Evolutionary conservation across 352 stramenopile genomes (phyloP), one percentile per base, ranked within the genome.

Genomic region (Phytophthora pseudosyringae): DNA sequence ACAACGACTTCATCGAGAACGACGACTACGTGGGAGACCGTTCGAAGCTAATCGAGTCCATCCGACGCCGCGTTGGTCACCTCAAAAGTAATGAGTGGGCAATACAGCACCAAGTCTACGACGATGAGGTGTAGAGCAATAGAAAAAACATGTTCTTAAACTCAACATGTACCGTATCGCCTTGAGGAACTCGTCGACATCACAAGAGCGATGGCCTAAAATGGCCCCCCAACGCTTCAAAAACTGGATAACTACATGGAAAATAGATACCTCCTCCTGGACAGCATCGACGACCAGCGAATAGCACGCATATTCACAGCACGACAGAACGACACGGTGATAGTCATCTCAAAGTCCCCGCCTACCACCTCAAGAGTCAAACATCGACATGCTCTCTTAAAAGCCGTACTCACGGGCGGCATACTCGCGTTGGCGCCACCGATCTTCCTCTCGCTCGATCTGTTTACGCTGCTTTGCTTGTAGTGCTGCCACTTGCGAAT

Each of bases 51-150:
- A 54, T 91, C 3, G 40, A 65, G 5, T 45, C 47, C 0, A 64
- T 93, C 10, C 65, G 64, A 35, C 41, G 35, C 7, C 64, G 60
- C 11, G 78, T 91, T n/a, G 57, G 64, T 16, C 65, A 76, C 38
- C 53, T 93, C 39, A 78, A 59, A 28, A 91, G 77, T 28, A 91
- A 92, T 49, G 73, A 83, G 33, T 92, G 83, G 81, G 69, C 73
- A 36, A 73, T 56, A 52, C 79, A 78, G 49, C 76, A 81, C 21
- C 88, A 86, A 63, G 86, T 94, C n/a, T 94, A 94, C 62, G 86
- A 94, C 32, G 86, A 94, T 53, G 86, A 94, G 72, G 78, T 92
- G 7, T 94, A 82, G 67, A 33, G 21, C 50, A 68, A 56, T 64
- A 41, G 53, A 26, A 60, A 46, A 21, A 26, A 49, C 21, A 40